These are phyloP conservation scores for Boletus tomentosulus DNA, from an alignment of 768 basidiomycete species.

Conservation along the genomic window DNA sequence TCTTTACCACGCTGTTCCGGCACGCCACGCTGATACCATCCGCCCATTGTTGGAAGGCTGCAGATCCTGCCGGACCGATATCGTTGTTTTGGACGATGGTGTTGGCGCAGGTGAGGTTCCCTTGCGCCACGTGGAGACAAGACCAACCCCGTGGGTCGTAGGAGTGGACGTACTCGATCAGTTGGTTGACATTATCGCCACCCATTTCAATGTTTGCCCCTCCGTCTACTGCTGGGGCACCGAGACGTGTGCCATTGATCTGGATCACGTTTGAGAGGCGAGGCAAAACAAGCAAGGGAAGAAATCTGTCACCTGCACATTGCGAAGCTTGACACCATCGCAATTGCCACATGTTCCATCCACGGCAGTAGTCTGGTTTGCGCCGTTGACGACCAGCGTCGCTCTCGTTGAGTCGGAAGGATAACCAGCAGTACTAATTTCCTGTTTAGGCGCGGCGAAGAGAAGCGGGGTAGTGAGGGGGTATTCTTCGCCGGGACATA, in stretches of 20 bases:
- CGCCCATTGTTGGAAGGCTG: slow-evolving; percentile 69
- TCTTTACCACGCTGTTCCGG: slow-evolving; percentile 52
- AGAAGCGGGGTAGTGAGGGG: slow-evolving; percentile 60
- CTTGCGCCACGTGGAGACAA: slow-evolving; percentile 75
- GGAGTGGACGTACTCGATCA: slow-evolving; percentile 73
- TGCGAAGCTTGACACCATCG: slow-evolving; percentile 56
- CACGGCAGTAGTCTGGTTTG: slow-evolving; percentile 70
- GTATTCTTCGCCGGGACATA: slow-evolving; percentile 66
- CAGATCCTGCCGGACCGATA: slow-evolving; percentile 72
- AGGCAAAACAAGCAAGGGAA: neutral
- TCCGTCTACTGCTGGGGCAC: slow-evolving; percentile 48
- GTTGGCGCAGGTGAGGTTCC: slow-evolving; percentile 59
- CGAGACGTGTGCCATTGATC: slow-evolving; percentile 70
- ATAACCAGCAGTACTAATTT: slow-evolving; percentile 78
- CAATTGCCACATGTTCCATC: slow-evolving; percentile 62
- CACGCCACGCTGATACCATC: slow-evolving; percentile 79
- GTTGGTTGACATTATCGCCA: slow-evolving; percentile 63
- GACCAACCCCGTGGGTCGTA: slow-evolving; percentile 80
- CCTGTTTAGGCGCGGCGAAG: slow-evolving; percentile 66
- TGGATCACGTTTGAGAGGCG: slow-evolving; percentile 23
- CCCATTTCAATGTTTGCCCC: slow-evolving; percentile 87
- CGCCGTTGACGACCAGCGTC: slow-evolving; percentile 62
- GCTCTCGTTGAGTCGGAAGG: slow-evolving; percentile 67
- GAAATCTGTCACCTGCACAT: slow-evolving; percentile 55
- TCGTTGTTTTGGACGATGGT: slow-evolving; percentile 75